phyloP scores from a whole-genome alignment of 495 filamentous ascomycete genomes.

The Lepidopterella palustris region DNA sequence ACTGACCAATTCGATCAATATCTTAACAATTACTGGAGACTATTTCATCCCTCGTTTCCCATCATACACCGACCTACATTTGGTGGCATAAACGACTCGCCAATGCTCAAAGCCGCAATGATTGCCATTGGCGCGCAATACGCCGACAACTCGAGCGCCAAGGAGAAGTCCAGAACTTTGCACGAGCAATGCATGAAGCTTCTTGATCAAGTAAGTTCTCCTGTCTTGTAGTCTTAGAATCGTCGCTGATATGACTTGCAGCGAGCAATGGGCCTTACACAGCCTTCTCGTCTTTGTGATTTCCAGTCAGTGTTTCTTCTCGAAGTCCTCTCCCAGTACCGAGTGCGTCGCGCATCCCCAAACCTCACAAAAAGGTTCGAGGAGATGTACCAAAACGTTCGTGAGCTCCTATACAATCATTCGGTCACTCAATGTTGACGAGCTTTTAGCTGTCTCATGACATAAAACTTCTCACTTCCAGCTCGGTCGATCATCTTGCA shows the following conservation, averaged over 20 bases:
- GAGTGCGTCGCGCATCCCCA: conserved; percentile 29
- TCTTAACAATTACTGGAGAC: conserved; percentile 41
- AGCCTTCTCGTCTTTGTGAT: conserved; percentile 30
- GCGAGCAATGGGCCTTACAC: conserved; percentile 22
- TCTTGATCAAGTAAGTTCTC: conserved; percentile 33
- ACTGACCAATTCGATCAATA: conserved; percentile 32
- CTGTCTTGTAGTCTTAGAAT: background rate
- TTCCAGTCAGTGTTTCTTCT: conserved; percentile 33
- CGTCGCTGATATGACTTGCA: conserved; percentile 1
- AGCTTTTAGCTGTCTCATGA: conserved; percentile 25
- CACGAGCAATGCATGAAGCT: conserved; percentile 37
- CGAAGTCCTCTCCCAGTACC: conserved; percentile 34
- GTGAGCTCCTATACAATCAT: background rate
- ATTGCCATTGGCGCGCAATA: conserved; percentile 41
- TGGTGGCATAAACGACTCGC: conserved; percentile 28
- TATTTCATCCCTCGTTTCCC: conserved; percentile 40
- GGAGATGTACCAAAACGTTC: conserved; percentile 27
- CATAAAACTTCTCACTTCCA: conserved; percentile 11
- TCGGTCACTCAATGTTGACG: background rate
- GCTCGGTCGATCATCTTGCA: conserved; percentile 4
- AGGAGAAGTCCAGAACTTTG: conserved; percentile 34
- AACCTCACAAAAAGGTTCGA: conserved; percentile 31
- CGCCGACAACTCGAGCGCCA: conserved; percentile 32
- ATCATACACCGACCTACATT: conserved; percentile 40
- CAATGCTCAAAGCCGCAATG: conserved; percentile 39